Base-by-base conservation (phyloP, 208 protist genomes). In the Crithidia fasciculata region DNA sequence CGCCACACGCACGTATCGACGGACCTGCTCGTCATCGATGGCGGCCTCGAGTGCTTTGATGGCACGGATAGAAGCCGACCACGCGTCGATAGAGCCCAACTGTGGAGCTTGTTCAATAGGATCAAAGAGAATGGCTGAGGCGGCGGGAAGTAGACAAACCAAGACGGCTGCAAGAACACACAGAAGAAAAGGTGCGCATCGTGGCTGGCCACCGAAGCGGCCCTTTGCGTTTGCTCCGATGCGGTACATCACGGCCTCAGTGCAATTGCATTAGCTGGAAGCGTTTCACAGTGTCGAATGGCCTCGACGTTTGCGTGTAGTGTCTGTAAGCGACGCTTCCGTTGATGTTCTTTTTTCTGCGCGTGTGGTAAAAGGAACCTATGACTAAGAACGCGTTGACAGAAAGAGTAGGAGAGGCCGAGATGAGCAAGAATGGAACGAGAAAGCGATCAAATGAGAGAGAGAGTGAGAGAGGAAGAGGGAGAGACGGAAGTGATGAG, bases 11-110 rank as follows among this genome's bases (percentile, higher is more conserved):
- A 70, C 65, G 9, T 61, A 15, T 7, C 47, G 18, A 4, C 19
- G 39, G 13, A 70, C 65, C 37, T 47, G 18, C 41, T 15, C 16
- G 12, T 50, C 43, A 2, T 70, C 54, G 43, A 70, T 70, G 41
- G 65, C 65, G 10, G 18, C 5, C 43, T 53, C 41, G 10, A 70
- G 53, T 2, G 65, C 65, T 8, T 60, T 59, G 13, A 70, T 50
- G 12, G 53, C 65, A 4, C 40, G 53, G 2, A 70, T 43, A 5
- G 65, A 70, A 5, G 36, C 41, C 3, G 53, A 43, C 65, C 37
- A 70, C 15, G n/a, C 65, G 18, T 49, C 41, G 2, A 59, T 18
- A 2, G 65, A 13, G 5, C 5, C 13, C 53, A 52, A 50, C 3
- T 43, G 3, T 0, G 36, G 19, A 4, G 50, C 65, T 7, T 16